phyloP scores from a whole-genome alignment of 169 alveolate species.

The Plasmodium adleri region DNA sequence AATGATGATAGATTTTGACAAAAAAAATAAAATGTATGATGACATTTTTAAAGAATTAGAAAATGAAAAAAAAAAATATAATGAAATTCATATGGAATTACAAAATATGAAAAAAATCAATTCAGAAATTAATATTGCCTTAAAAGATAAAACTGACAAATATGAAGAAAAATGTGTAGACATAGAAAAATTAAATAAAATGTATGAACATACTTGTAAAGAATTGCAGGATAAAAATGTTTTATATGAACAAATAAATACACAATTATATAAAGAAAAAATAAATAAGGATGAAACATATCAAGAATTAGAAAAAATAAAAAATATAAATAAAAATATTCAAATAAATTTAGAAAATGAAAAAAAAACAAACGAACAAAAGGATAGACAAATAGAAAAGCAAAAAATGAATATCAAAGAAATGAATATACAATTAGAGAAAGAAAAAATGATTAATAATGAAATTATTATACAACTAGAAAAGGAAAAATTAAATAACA shows the following conservation, averaged over 20 bases:
- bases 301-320: slow-evolving; percentile 21
- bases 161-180: background rate
- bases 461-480: slow-evolving; percentile 1
- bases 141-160: slow-evolving; percentile 1
- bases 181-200: slow-evolving; percentile 15
- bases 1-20: slow-evolving; percentile 19
- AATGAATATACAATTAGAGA: background rate
- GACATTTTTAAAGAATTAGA: slow-evolving; percentile 17
- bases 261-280: slow-evolving; percentile 9
- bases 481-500: background rate
- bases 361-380: background rate
- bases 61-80: slow-evolving; percentile 22
- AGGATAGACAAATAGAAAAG: slow-evolving; percentile 8
- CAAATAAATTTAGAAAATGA: slow-evolving; percentile 9
- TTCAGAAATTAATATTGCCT: background rate
- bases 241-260: background rate
- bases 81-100: slow-evolving; percentile 13
- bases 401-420: slow-evolving; percentile 4
- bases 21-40: slow-evolving; percentile 23
- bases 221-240: slow-evolving; percentile 4
- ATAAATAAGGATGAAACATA: background rate
- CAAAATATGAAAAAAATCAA: slow-evolving; percentile 7
- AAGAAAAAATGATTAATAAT: slow-evolving; percentile 8
- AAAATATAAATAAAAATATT: background rate
- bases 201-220: background rate